Evolutionary conservation across 2,329 filamentous ascomycete species (phyloP).

Genomic region (Cadophora sp.): DNA sequence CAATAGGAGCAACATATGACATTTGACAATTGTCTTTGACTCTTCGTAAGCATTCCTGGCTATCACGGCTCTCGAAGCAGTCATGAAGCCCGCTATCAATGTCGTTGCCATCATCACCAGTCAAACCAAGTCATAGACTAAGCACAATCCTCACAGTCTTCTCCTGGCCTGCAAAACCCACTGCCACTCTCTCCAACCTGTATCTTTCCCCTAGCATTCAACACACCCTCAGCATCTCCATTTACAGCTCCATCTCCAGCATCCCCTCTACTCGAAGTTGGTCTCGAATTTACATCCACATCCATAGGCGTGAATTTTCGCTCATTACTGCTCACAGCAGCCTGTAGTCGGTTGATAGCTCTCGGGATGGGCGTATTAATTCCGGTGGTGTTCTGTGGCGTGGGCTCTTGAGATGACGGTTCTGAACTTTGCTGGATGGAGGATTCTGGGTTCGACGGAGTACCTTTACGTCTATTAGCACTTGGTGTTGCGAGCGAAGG

Average conservation of each 20-base stretch:
- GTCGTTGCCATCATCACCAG: neutral
- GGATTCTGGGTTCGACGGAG: neutral
- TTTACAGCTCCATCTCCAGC: neutral
- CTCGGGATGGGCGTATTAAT: conserved; percentile 9
- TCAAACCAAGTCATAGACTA: neutral
- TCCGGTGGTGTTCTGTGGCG: neutral
- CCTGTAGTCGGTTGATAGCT: conserved; percentile 23
- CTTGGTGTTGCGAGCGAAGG: neutral
- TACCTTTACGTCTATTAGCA: neutral
- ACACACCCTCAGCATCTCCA: conserved; percentile 6
- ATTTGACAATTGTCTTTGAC: neutral
- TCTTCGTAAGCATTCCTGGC: neutral
- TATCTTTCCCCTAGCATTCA: conserved; percentile 31
- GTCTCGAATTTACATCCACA: conserved; percentile 25
- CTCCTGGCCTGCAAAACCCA: conserved; percentile 29
- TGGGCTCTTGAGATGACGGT: neutral
- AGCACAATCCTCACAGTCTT: conserved; percentile 32
- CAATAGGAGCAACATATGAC: neutral
- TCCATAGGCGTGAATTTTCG: conserved; percentile 32
- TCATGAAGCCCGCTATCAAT: neutral
- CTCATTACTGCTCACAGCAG: conserved; percentile 5
- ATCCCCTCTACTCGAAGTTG: conserved; percentile 10
- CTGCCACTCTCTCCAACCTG: conserved; percentile 18
- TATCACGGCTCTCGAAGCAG: neutral
- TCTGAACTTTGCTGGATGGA: neutral